Evolutionary conservation across 768 basidiomycete species (phyloP).

Genomic region (Podaxis sp.): DNA sequence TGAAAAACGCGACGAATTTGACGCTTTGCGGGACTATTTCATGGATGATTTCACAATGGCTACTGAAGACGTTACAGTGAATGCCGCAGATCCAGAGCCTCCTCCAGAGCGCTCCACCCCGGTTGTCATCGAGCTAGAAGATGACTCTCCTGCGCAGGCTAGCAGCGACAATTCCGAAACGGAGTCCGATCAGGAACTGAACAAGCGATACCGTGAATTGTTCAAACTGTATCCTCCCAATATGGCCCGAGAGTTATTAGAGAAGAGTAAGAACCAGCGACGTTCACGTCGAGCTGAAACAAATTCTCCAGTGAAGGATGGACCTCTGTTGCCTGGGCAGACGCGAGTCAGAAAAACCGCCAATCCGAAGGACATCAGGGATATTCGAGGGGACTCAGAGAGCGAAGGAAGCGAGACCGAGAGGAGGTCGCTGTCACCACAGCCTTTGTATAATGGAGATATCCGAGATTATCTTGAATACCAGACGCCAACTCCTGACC

Average conservation of each 20-base stretch:
- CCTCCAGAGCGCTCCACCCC: background rate
- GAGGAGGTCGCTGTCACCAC: constrained; percentile 16
- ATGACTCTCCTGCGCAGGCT: background rate
- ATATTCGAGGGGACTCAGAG: constrained; percentile 64
- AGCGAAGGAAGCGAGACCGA: constrained; percentile 33
- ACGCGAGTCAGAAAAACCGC: constrained; percentile 40
- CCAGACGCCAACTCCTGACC: background rate
- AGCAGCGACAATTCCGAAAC: background rate
- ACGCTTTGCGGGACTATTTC: constrained; percentile 12
- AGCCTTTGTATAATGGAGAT: constrained; percentile 21
- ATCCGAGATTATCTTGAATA: constrained; percentile 3
- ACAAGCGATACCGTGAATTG: constrained; percentile 8
- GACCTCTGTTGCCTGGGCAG: constrained; percentile 51
- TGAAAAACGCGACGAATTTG: background rate
- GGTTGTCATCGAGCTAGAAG: background rate
- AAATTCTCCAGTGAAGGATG: constrained; percentile 24
- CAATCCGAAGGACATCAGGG: constrained; percentile 30
- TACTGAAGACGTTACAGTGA: background rate
- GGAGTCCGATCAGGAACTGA: background rate
- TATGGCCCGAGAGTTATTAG: constrained; percentile 8
- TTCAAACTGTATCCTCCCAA: constrained; percentile 15
- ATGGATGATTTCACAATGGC: background rate
- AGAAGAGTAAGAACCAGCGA: background rate
- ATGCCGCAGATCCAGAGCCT: constrained; percentile 1
- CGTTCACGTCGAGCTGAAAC: background rate